Evolutionary conservation across 2,329 filamentous ascomycete species (phyloP).

Genomic region (Purpureocillium lavendulum): DNA sequence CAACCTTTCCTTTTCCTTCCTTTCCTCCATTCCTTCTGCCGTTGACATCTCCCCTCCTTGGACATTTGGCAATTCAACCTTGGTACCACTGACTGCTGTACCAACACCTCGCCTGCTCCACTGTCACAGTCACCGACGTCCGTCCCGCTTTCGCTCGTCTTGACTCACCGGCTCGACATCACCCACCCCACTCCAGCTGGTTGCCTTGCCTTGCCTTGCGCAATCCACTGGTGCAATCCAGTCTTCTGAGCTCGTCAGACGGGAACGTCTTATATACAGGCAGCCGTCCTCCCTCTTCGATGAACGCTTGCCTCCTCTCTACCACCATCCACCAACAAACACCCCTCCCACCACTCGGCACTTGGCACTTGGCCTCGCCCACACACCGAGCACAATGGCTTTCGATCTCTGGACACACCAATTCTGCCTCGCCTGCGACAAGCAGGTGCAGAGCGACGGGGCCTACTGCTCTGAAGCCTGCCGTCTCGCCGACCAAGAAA

Average conservation of each 20-base stretch:
- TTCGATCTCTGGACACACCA: conserved; percentile 71
- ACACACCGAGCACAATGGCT: conserved; percentile 48
- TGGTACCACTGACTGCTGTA: background rate
- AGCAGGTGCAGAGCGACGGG: conserved; percentile 62
- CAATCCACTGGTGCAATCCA: conserved; percentile 1
- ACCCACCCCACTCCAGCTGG: conserved; percentile 3
- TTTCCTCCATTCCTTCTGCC: background rate
- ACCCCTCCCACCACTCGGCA: too few relatives aligned
- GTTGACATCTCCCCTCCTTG: background rate
- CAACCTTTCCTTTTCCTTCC: conserved; percentile 1
- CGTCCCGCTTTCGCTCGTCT: conserved; percentile 9
- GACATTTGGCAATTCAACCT: too few relatives aligned
- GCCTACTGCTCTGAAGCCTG: conserved; percentile 92
- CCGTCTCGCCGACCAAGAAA: conserved; percentile 79
- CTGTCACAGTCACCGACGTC: background rate
- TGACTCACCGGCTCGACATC: conserved; percentile 11
- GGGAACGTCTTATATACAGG: too few relatives aligned
- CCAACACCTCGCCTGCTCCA: background rate
- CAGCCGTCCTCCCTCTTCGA: background rate
- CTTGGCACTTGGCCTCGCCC: too few relatives aligned
- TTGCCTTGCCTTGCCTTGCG: conserved; percentile 1
- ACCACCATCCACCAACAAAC: conserved; percentile 12
- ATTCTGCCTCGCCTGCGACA: conserved; percentile 91
- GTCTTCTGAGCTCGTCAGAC: conserved; percentile 1
- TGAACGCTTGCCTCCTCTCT: background rate